Base-by-base conservation (phyloP, 495 filamentous ascomycete species). In the Penicillium antarcticum region DNA sequence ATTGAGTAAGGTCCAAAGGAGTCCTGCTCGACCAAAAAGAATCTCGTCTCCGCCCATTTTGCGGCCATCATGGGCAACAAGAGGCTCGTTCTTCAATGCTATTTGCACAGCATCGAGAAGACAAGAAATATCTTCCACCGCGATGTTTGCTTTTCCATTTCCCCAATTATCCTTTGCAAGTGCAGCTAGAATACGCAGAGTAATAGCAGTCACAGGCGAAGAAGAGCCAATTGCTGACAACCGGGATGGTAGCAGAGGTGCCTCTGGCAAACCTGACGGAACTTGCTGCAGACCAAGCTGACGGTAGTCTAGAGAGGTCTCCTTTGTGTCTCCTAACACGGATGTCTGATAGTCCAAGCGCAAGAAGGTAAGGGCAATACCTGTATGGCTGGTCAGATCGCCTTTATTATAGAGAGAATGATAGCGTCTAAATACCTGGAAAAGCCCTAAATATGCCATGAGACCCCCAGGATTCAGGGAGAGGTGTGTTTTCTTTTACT, bases 1-100 rank as follows among this genome's bases (percentile, higher is more conserved):
- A 41, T 72, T 76, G 39, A 77, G 34, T 0, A 78, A 37, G 1
- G 58, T 51, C 71, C 72, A 74, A 2, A 80, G 53, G 11, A 78
- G 51, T 2, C 75, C 75, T 4, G 71, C 67, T 17, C 74, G 65
- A 21, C 75, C 74, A 53, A 62, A 75, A 2, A 78, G 24, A 18
- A 76, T 52, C 49, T 79, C 73, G 45, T 74, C 75, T 4, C 58
- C 68, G 3, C 73, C 72, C 45, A 74, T 63, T 13, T 56, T 53
- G 9, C 51, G 57, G 41, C 56, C 68, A 40, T 59, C 55, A 49
- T 72, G 66, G 8, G 53, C 26, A 17, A 68, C 55, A n/a, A 71
- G 36, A 35, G 48, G 58, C 1, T 56, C 64, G 56, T 74, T 71
- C 11, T 55, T 48, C n/a, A 74, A 54, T 2, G 72, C 67, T 5